Conservation (phyloP, 1,139 yeast genomes). For the Hyphopichia buzzinii region DNA sequence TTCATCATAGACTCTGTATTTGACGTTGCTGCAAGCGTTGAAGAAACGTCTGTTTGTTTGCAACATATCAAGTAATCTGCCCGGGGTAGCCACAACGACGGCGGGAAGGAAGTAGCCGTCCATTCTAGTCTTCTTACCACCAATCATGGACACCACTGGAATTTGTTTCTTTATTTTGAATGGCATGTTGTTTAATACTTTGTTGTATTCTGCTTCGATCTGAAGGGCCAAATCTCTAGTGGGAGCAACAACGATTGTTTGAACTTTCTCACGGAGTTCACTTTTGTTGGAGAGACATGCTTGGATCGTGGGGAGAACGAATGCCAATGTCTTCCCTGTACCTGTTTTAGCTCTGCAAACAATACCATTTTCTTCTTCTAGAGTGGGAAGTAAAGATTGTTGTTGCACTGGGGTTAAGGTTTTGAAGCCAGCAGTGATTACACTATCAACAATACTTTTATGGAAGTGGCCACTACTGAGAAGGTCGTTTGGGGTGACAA, state of each 20-base stretch:
- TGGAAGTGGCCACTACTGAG: conserved; percentile 2
- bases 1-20: conserved; percentile 78
- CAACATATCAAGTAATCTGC: conserved; percentile 69
- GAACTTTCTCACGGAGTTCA: conserved; percentile 32
- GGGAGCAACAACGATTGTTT: conserved; percentile 77
- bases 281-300: conserved; percentile 32
- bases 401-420: conserved; percentile 79
- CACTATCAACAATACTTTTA: conserved; percentile 23
- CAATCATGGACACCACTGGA: conserved; percentile 31
- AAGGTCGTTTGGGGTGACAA: not conserved
- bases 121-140: conserved; percentile 33
- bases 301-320: conserved; percentile 75
- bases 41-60: conserved; percentile 40
- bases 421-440: conserved; percentile 40
- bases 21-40: conserved; percentile 50
- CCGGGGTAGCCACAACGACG: conserved; percentile 88
- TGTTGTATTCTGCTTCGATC: conserved; percentile 64
- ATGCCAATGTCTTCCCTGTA: conserved; percentile 92
- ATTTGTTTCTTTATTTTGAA: conserved; percentile 10
- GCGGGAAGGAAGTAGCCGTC: conserved; percentile 24
- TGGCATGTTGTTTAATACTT: conserved; percentile 28
- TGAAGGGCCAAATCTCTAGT: conserved; percentile 92
- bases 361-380: conserved; percentile 56
- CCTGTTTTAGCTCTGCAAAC: conserved; percentile 94
- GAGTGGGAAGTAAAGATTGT: conserved; percentile 64